Base-by-base conservation (phyloP, 371 early-diverging fungal genomes). In the Rhizomucor miehei region DNA sequence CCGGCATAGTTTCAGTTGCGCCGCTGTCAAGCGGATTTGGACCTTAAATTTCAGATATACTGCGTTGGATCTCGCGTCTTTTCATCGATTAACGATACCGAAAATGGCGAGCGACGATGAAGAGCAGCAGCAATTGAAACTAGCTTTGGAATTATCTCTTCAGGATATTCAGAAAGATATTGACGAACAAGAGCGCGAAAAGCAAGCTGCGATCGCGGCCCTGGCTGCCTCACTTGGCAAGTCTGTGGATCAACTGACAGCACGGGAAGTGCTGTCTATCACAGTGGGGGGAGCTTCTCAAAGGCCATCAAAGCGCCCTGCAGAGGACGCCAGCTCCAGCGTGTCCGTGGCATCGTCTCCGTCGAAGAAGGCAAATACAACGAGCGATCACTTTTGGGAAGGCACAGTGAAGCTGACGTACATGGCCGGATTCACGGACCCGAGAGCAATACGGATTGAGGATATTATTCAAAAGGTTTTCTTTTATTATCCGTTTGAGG, bases 181-280 rank as follows among this genome's bases (percentile, higher is more conserved):
- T 41, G 50, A 36, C 1, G 38, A 60, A 11, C 56, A 63, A 36
- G 54, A 60, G 20, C 47, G 53, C 29, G 75, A 76, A 48, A 44
- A 55, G 10, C 50, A 67, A 3, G 71, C 70, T 1, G 8, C 68
- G 16, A 66, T 59, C 25, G 24, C 25, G 13, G 74, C 78, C 1
- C 57, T 77, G 45, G 78, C 77, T 16, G 53, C 61, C 14, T 73
- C 77, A 0, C 49, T 77, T 9, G 73, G 69, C 14, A 77, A 77
- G 49, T 52, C 67, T 0, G 67, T 69, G 0, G 65, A 68, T 3
- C 51, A 71, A 20, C 46, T 77, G 16, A 77, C 77, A 34, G 73
- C 77, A 13, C 60, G 77, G 48, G 76, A 75, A 34, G 52, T 63
- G 23, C 45, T 75, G 1, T 34, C 36, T 1, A 13, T 49, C 17